phyloP scores from a whole-genome alignment of 2,329 filamentous ascomycete genomes.

The Beauveria scarabaeidicola region DNA sequence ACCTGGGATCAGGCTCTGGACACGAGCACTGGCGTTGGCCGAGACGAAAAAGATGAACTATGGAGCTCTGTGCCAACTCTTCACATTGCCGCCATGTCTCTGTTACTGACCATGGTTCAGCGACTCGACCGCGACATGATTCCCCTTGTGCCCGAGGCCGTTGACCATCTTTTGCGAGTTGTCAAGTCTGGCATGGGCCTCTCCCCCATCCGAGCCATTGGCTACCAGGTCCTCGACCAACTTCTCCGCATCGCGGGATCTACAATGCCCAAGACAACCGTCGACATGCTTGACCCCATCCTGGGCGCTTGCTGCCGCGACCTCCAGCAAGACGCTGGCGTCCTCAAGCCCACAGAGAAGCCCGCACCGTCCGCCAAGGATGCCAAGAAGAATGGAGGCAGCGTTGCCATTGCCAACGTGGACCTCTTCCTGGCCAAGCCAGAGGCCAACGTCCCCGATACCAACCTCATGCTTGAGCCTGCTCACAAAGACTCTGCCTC shows the following conservation, averaged over 20 bases:
- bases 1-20: conserved; percentile 44
- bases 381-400: conserved; percentile 28
- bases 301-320: conserved; percentile 67
- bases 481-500: conserved; percentile 49
- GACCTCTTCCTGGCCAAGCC: conserved; percentile 56
- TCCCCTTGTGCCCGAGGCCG: conserved; percentile 52
- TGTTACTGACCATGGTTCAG: conserved; percentile 49
- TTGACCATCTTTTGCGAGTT: conserved; percentile 65
- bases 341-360: conserved; percentile 33
- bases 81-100: conserved; percentile 59
- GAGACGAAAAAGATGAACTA: conserved; percentile 74
- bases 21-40: conserved; percentile 62
- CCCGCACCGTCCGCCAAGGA: conserved; percentile 22
- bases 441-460: conserved; percentile 25
- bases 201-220: conserved; percentile 46
- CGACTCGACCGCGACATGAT: conserved; percentile 50
- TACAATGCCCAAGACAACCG: conserved; percentile 55
- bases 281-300: conserved; percentile 53
- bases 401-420: conserved; percentile 45
- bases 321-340: conserved; percentile 48
- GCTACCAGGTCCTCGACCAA: conserved; percentile 50
- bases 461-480: conserved; percentile 27
- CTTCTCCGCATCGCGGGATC: conserved; percentile 56
- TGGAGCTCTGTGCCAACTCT: conserved; percentile 66
- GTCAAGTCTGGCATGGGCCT: conserved; percentile 51